Evolutionary conservation across 1,284 basidiomycete species (phyloP), one percentile per base, ranked within the genome.

Genomic region (Sphaerobolus stellatus): DNA sequence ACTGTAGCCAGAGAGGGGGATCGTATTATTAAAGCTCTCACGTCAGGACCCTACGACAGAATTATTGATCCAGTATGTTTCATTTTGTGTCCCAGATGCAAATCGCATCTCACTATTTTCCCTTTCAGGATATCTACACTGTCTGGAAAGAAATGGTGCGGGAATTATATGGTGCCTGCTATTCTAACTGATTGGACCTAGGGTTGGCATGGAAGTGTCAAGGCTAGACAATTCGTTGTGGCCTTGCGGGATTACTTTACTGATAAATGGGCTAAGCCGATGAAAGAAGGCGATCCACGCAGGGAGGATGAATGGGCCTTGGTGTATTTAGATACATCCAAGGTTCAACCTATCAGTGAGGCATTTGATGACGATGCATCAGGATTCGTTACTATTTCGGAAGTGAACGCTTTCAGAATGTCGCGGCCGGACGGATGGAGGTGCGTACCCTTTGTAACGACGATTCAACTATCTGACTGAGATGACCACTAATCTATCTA

Each of bases 281-380:
- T 29, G 16, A 7, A 14, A 14, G 25, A 45, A 24, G 14, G 28
- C n/a, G 33, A 11, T 34, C 22, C n/a, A 18, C 33, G 33, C 11
- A 34, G 11, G 33, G 30, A 27, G 11, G 71, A 75, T 53, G 59
- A 60, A 2, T 79, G 77, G 77, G 72, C 77, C 1, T 61, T 78
- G 25, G 65, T 70, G 16, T 76, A 75, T 56, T 73, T 80, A 59
- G 75, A 71, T 52, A 66, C 73, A 7, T 66, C 68, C 16, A 72
- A 74, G 36, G 64, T 78, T 13, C 77, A 76, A 51, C 69, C 74
- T 3, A 76, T 78, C 52, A 58, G 70, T n/a, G 77, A 80, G 58
- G 76, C 77, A 0, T 71, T 79, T 31, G 78, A 79, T 53, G 76
- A 79, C 47, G 78, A 80, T 50, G 76, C 73, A 0, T 76, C 76